Evolutionary conservation across 805 yeast genomes (phyloP), one percentile per base, ranked within the genome.

Genomic region (Saturnispora bothae): DNA sequence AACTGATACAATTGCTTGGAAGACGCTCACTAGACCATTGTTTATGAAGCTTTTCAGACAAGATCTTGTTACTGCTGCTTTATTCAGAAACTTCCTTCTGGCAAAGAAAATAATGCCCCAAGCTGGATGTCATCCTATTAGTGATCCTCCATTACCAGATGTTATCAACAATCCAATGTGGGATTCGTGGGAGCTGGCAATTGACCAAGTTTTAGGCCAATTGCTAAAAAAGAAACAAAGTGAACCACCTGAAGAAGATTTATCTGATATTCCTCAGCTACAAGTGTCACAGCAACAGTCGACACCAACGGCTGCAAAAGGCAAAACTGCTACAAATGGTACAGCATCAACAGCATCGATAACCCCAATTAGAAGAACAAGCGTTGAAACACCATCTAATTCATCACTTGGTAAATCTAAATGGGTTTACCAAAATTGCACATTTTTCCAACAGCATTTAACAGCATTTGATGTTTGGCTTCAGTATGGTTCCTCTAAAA

Each of bases 1-100:
- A 28, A 89, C 97, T 3, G 98, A 92, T 57, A 89, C 97, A 0
- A 89, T 92, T 37, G 98, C 98, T 2, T 92, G 97, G 96, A 84
- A 95, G 0, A 74, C 88, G 3, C 61, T 92, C 27, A 85, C 94
- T 3, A 68, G 95, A 43, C 85, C 94, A 0, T 61, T 92, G 22
- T 92, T 92, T 65, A 89, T 88, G 52, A 71, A 88, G 43, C 64
- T 92, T 7, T 92, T 92, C 52, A 73, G 98, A 54, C 98, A 89
- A 57, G 98, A 92, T 56, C 64, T 89, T 49, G 88, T 92, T 78
- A 95, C 92, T 8, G 96, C 97, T 3, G 96, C 96, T 0, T 64
- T 92, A 45, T 92, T 92, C 60, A 71, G 98, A 47, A 92, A 92
- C 61, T 92, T 92, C 53, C 57, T 92, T 19, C 64, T 92, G 16